Conservation (phyloP, 2,329 filamentous ascomycete genomes). For the Colletotrichum sidae region DNA sequence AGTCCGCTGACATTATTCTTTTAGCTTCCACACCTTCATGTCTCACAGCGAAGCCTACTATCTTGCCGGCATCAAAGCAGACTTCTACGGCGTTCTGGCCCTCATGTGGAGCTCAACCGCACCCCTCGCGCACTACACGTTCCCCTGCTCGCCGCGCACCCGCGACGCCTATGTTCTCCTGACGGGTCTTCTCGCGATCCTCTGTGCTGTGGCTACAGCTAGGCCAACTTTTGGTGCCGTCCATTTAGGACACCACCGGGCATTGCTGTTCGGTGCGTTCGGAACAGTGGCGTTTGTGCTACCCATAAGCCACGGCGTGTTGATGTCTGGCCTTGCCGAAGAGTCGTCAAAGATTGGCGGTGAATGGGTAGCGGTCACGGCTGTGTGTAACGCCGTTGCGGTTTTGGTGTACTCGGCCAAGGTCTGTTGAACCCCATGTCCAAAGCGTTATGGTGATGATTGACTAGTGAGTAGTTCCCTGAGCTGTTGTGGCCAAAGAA, state of each 20-base stretch:
- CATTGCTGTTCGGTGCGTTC: constrained; percentile 26
- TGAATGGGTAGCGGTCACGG: constrained; percentile 24
- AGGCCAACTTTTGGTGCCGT: constrained; percentile 27
- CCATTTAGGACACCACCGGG: constrained; percentile 34
- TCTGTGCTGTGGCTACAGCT: constrained; percentile 46
- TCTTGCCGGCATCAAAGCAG: constrained; percentile 66
- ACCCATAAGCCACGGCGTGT: constrained; percentile 27
- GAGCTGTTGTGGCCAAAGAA: constrained; percentile 54
- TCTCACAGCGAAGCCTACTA: constrained; percentile 64
- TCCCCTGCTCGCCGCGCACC: constrained; percentile 49
- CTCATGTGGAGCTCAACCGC: constrained; percentile 72
- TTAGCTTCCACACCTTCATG: constrained; percentile 66
- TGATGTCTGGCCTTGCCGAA: constrained; percentile 4
- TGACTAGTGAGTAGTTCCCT: constrained; percentile 48
- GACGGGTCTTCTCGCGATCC: constrained; percentile 48
- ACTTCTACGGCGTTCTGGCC: constrained; percentile 71
- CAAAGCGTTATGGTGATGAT: not conserved
- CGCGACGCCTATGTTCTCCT: constrained; percentile 50
- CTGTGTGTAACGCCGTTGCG: constrained; percentile 23
- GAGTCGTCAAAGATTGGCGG: constrained; percentile 24
- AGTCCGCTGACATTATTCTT: not conserved
- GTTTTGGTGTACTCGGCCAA: constrained; percentile 32
- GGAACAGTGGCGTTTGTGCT: constrained; percentile 25
- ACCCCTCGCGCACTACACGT: constrained; percentile 68
- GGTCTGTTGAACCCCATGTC: constrained; percentile 3